Conservation (phyloP, 768 basidiomycete genomes). For the Tephrocybe sp. region DNA sequence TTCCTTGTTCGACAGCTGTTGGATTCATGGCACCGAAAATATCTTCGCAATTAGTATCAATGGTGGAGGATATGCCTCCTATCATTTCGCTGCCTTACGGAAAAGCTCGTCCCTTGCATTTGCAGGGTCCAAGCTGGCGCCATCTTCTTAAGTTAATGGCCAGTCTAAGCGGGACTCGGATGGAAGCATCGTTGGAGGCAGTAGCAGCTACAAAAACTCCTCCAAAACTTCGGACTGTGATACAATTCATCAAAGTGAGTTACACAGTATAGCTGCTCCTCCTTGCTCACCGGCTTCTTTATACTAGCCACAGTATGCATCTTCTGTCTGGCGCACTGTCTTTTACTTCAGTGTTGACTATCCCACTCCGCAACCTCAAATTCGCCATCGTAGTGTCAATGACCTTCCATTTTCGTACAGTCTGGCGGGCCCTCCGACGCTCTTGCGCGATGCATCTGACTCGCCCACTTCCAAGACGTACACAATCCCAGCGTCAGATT, state of each 20-base stretch:
- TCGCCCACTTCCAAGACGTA: conserved; percentile 65
- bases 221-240: conserved; percentile 64
- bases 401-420: conserved; percentile 72
- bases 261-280: not conserved
- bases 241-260: conserved; percentile 77
- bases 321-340: conserved; percentile 68
- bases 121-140: conserved; percentile 75
- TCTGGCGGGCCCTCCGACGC: conserved; percentile 53
- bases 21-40: conserved; percentile 63
- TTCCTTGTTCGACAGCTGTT: conserved; percentile 43
- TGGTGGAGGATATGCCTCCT: conserved; percentile 60
- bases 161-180: conserved; percentile 60
- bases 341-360: conserved; percentile 78
- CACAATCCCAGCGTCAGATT: conserved; percentile 59
- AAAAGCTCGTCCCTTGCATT: conserved; percentile 62
- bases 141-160: conserved; percentile 75
- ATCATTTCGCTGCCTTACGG: conserved; percentile 74
- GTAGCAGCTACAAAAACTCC: conserved; percentile 53
- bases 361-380: conserved; percentile 45
- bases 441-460: conserved; percentile 64
- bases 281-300: not conserved
- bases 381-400: conserved; percentile 51
- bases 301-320: conserved; percentile 52
- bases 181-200: conserved; percentile 72
- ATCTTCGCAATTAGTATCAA: conserved; percentile 39